Evolutionary conservation across 495 filamentous ascomycete species (phyloP).

Genomic region (Lasiosphaeria hispida): DNA sequence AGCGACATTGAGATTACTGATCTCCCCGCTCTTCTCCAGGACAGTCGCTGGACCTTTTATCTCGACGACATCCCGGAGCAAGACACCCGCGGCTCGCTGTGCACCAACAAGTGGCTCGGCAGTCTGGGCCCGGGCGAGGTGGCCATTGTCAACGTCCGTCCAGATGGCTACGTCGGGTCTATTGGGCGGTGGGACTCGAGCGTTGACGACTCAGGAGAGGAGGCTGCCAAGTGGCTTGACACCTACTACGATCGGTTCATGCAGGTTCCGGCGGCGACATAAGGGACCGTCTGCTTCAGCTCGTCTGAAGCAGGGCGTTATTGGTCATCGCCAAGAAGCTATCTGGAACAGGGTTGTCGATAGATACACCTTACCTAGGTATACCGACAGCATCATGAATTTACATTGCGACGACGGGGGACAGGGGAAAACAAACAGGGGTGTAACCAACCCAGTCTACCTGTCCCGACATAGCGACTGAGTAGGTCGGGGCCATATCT

Average conservation of each 20-base stretch:
- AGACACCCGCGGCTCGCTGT: conserved; percentile 48
- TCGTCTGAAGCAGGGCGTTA: too few relatives aligned
- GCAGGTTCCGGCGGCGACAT: conserved; percentile 31
- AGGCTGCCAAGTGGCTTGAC: conserved; percentile 56
- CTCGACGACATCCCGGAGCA: conserved; percentile 55
- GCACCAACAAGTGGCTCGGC: conserved; percentile 64
- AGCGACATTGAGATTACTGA: conserved; percentile 59
- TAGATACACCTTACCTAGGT: too few relatives aligned
- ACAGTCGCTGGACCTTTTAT: conserved; percentile 68
- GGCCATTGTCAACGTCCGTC: conserved; percentile 59
- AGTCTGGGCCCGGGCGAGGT: conserved; percentile 48
- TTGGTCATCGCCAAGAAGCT: too few relatives aligned
- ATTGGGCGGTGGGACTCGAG: conserved; percentile 52
- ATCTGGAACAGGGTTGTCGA: too few relatives aligned
- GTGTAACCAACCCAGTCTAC: too few relatives aligned
- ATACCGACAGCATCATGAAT: too few relatives aligned
- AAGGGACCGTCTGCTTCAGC: neutral
- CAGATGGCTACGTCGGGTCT: conserved; percentile 66
- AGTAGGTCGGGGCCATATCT: too few relatives aligned
- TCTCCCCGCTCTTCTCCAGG: conserved; percentile 53
- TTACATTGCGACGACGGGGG: too few relatives aligned
- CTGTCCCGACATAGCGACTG: too few relatives aligned
- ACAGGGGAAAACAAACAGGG: too few relatives aligned
- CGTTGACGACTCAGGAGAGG: conserved; percentile 40
- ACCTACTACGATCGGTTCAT: conserved; percentile 58